Conservation (phyloP, 257 asterid genomes). For the Fraxinus anomala region DNA sequence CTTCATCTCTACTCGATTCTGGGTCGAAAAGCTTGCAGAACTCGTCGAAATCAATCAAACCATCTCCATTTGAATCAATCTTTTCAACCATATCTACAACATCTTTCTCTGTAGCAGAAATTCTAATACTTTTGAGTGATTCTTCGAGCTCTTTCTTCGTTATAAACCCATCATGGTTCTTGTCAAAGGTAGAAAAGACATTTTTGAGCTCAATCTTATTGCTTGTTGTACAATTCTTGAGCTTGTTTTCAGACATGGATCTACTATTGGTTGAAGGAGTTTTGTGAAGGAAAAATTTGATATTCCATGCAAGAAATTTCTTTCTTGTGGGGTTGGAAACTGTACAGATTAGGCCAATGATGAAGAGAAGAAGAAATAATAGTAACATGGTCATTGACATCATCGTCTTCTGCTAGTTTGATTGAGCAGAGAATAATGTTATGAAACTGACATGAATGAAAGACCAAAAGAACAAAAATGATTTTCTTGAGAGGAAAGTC, state of each 20-base stretch:
- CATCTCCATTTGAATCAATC: constrained; percentile 71
- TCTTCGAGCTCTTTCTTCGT: constrained; percentile 66
- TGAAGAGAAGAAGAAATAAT: constrained; percentile 49
- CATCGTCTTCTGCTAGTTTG: background rate
- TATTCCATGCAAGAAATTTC: constrained; percentile 31
- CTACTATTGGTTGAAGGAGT: constrained; percentile 2
- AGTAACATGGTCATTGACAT: constrained; percentile 25
- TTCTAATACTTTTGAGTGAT: constrained; percentile 66
- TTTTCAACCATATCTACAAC: constrained; percentile 63
- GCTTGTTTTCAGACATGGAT: background rate
- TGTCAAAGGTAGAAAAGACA: constrained; percentile 76
- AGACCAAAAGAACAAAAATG: background rate
- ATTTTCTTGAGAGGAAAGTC: background rate
- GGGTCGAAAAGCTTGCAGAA: constrained; percentile 57
- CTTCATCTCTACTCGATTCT: constrained; percentile 21
- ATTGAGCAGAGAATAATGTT: constrained; percentile 1
- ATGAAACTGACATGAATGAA: background rate
- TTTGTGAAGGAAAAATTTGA: constrained; percentile 24
- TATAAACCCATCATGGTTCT: constrained; percentile 72
- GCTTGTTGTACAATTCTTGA: background rate
- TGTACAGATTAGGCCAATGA: constrained; percentile 48
- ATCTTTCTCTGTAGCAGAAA: constrained; percentile 55
- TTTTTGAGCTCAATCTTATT: constrained; percentile 35
- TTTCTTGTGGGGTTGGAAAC: constrained; percentile 45
- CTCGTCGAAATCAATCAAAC: constrained; percentile 73